Base-by-base conservation (phyloP, 108 stramenopile genomes). In the Nitzschia inconspicua region DNA sequence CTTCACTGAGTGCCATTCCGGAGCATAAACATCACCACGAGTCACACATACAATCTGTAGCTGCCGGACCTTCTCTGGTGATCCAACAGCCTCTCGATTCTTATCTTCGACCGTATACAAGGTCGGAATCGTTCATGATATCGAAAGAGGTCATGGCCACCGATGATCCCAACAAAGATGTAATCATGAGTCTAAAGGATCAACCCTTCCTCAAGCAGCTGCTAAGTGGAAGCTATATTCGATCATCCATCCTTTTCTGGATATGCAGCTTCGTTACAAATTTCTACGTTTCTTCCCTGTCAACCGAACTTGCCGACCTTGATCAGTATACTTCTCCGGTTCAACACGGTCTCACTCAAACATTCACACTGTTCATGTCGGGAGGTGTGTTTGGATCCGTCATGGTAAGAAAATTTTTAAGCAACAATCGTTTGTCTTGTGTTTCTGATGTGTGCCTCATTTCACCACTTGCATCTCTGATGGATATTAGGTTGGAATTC, bases 261-360 rank as follows among this genome's bases (percentile, higher is more conserved):
- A 24, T 75, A 10, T 36, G 51, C 10, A 39, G 44, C 8, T 84
- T 77, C 54, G 69, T 57, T 20, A 69, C 75, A 0, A 78, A 78
- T 41, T 75, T 84, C 43, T 72, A 66, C 29, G 63, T 83, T 19
- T 76, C 66, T 2, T 72, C 83, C 9, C 25, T 84, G n/a, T 52
- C 66, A 7, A 75, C 62, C 1, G 61, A 68, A 57, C 36, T 74
- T 13, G 68, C 53, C 19, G 74, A 69, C 34, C 8, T 6, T 19
- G 57, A 53, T 4, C 18, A 20, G 4, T 69, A 56, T 29, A 9
- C 51, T 23, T 19, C 32, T 11, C 56, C 41, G 18, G 20, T 26
- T 6, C 53, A 63, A 22, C 62, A 57, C n/a, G 51, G 48, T 11
- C 27, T 77, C 24, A 32, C 54, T 4, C 25, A 24, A 48, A 43